Evolutionary conservation across 2,329 filamentous ascomycete genomes (phyloP).

Genomic region (Colletotrichum caudatum): DNA sequence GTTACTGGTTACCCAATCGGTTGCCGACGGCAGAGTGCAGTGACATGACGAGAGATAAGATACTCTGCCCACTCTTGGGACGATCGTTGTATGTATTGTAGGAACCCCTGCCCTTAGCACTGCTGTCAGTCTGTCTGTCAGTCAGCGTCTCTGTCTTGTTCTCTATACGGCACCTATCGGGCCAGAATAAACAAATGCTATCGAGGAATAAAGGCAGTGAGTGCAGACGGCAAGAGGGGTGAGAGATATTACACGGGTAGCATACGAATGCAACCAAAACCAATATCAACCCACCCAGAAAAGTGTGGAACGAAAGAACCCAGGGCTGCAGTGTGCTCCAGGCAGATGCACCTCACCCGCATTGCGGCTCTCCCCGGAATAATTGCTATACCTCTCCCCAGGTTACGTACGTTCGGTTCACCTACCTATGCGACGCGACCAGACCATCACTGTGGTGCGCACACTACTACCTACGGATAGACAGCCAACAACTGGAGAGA

Average conservation of each 20-base stretch:
- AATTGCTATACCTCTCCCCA: neutral
- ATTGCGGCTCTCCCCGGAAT: conserved; percentile 15
- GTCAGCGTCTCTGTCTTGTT: neutral
- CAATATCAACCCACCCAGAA: neutral
- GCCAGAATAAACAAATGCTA: neutral
- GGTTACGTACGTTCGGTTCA: neutral
- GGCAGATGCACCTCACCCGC: conserved; percentile 26
- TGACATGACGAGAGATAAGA: conserved; percentile 6
- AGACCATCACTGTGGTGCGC: neutral
- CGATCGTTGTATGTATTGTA: conserved; percentile 22
- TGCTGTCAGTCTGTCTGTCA: neutral
- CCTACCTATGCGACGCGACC: neutral
- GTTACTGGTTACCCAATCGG: neutral
- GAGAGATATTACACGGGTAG: neutral
- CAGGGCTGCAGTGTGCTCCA: conserved; percentile 11
- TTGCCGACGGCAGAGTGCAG: neutral
- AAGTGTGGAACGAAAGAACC: neutral
- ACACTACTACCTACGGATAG: too few species aligned
- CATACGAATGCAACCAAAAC: neutral
- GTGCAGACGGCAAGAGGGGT: neutral
- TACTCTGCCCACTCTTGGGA: conserved; percentile 21
- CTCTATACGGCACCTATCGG: neutral
- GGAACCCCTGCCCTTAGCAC: conserved; percentile 36
- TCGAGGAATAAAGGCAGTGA: neutral
- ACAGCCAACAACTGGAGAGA: neutral